Evolutionary conservation across 768 basidiomycete species (phyloP), one percentile per base, ranked within the genome.

Genomic region (Auriculariales sp.): DNA sequence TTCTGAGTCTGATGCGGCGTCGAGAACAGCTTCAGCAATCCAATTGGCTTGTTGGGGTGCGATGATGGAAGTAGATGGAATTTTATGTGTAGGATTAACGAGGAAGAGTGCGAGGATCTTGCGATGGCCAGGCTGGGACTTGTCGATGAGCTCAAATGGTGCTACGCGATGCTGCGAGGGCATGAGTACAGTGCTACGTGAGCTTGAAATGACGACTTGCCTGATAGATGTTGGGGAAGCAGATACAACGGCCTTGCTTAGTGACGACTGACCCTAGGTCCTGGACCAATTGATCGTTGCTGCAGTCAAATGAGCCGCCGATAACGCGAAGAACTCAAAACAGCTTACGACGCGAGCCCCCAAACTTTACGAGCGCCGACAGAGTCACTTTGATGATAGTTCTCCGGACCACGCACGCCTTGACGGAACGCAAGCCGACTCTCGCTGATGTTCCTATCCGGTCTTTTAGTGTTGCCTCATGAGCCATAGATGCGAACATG

Each of bases 141-240:
- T 58, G 58, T 78, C 71, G 4, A 54, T 52, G 9, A 76, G 66
- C 7, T 58, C 47, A 48, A 74, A 69, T 1, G 67, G 54, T 0
- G 69, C 62, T 28, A 69, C 62, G 7, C 59, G 58, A 49, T 74
- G 65, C 22, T 44, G n/a, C n/a, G n/a, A n/a, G n/a, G n/a, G n/a
- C n/a, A n/a, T n/a, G n/a, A n/a, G n/a, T n/a, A n/a, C n/a, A n/a
- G n/a, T n/a, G n/a, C n/a, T n/a, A n/a, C n/a, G n/a, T n/a, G n/a
- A n/a, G n/a, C n/a, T n/a, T n/a, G n/a, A n/a, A n/a, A n/a, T n/a
- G n/a, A n/a, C n/a, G n/a, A n/a, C n/a, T n/a, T n/a, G n/a, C n/a
- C n/a, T n/a, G 39, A 59, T 76, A 78, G 34, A 77, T 70, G 57
- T 79, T 79, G 14, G 77, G 78, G 53, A 74, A 78, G 32, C 67